phyloP scores from a whole-genome alignment of 192 early-diverging fungal species.

The Lobulomyces angularis region DNA sequence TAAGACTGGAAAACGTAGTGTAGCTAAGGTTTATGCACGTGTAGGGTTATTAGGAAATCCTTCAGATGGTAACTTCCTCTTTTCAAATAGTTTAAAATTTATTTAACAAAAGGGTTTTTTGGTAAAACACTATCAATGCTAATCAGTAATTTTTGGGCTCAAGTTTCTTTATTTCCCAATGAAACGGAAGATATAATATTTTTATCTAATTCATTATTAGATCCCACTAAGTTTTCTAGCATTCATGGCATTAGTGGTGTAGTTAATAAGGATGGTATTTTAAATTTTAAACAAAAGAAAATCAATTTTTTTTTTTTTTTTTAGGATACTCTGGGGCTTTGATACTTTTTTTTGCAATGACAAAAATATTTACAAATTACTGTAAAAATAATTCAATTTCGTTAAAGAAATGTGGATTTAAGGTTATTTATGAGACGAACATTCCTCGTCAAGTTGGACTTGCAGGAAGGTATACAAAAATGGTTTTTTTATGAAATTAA shows the following conservation, averaged over 20 bases:
- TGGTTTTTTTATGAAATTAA: not conserved
- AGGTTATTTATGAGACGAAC: conserved; percentile 37
- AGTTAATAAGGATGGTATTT: conserved; percentile 32
- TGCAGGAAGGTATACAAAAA: too few relatives aligned
- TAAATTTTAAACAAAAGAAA: too few relatives aligned
- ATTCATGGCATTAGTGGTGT: conserved; percentile 13
- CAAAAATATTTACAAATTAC: conserved; percentile 41
- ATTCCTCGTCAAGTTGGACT: conserved; percentile 45
- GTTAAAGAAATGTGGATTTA: conserved; percentile 34
- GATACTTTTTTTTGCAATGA: conserved; percentile 33
- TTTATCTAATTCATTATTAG: conserved; percentile 15
- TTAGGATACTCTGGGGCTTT: conserved; percentile 38
- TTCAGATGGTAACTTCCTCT: too few relatives aligned
- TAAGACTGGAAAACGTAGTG: too few relatives aligned
- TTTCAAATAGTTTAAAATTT: too few relatives aligned
- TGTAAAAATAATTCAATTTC: conserved; percentile 13
- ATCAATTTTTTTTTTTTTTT: too few relatives aligned
- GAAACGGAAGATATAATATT: conserved; percentile 25
- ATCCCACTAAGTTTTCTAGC: conserved; percentile 19
- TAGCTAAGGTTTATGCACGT: conserved; percentile 40
- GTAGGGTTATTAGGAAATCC: conserved; percentile 57
- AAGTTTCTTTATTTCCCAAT: conserved; percentile 38
- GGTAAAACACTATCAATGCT: conserved; percentile 50
- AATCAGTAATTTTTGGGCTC: conserved; percentile 47
- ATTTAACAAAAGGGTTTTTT: conserved; percentile 53